A percentile compares a stretch with the other conserved stretches of the same genome.
These are phyloP conservation scores for Aphanomyces invadans DNA, from an alignment of 352 stramenopile species.

Conservation along the genomic window DNA sequence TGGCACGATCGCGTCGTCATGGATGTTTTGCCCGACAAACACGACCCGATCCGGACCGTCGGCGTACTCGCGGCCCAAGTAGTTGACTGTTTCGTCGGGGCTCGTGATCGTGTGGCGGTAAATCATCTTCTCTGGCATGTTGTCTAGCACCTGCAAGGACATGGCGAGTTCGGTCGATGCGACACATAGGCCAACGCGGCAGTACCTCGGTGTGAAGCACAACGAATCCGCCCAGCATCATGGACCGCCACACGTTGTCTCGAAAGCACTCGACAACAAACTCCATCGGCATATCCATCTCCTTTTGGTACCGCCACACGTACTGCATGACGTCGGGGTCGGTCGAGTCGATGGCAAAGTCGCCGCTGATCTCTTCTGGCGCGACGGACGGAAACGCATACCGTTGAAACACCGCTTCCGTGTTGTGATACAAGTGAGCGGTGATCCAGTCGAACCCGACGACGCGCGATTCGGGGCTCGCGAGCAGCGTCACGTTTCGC, in stretches of 20 bases:
- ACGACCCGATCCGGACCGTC: not conserved
- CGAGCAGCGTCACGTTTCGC: slow-evolving; percentile 4
- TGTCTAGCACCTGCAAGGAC: not conserved
- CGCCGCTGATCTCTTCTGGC: not conserved
- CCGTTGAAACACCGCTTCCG: not conserved
- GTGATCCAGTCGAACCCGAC: slow-evolving; percentile 23
- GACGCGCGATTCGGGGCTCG: not conserved
- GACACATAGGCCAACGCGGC: not conserved
- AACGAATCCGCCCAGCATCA: slow-evolving; percentile 12
- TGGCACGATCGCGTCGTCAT: slow-evolving; percentile 17
- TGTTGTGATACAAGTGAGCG: slow-evolving; percentile 8
- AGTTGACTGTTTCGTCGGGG: slow-evolving; percentile 23
- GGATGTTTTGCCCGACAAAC: slow-evolving; percentile 25
- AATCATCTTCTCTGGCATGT: slow-evolving; percentile 9
- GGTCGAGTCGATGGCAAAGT: slow-evolving; percentile 11
- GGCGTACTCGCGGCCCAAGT: slow-evolving; percentile 10
- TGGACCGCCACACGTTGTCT: slow-evolving; percentile 12
- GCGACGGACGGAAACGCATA: slow-evolving; percentile 11
- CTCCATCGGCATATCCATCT: slow-evolving; percentile 14
- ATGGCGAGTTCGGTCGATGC: not conserved
- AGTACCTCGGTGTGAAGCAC: slow-evolving; percentile 9
- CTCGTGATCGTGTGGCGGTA: slow-evolving; percentile 14
- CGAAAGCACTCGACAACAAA: not conserved
- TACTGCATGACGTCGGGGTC: slow-evolving; percentile 10
- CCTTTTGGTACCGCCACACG: slow-evolving; percentile 24